Percentiles rank a stretch among this genome's conserved stretches.
phyloP scores from a whole-genome alignment of 176 grass and related monocot species.

The Luzula sylvatica region DNA sequence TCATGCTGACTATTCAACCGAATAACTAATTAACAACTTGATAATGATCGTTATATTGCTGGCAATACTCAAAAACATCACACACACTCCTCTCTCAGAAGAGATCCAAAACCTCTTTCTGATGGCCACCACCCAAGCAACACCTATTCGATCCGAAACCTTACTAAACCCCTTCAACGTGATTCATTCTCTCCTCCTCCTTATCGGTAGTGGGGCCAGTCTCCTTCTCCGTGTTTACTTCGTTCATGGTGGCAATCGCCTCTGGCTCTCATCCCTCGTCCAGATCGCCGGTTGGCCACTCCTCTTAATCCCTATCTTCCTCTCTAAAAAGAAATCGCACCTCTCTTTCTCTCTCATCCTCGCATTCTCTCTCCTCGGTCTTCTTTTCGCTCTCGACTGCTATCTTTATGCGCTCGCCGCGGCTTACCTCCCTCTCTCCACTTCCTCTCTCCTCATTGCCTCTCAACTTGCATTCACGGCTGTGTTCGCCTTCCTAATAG shows the following conservation, averaged over 20 bases:
- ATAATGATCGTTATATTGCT: too few relatives aligned
- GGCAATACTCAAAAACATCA: too few relatives aligned
- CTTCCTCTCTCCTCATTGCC: conserved; percentile 61
- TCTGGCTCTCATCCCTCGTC: conserved; percentile 46
- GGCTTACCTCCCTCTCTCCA: conserved; percentile 52
- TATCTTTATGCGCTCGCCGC: conserved; percentile 42
- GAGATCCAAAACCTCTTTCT: too few relatives aligned
- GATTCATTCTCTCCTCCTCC: conserved; percentile 37
- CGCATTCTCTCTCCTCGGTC: conserved; percentile 25
- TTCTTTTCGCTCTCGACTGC: conserved; percentile 31
- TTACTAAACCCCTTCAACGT: conserved; percentile 26
- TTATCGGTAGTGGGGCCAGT: conserved; percentile 35
- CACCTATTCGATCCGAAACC: conserved; percentile 9
- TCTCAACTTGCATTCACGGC: conserved; percentile 79
- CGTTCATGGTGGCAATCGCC: conserved; percentile 34
- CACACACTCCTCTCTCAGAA: too few relatives aligned
- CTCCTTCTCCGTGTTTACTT: conserved; percentile 76
- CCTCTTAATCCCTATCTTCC: conserved; percentile 32
- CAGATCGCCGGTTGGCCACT: conserved; percentile 58
- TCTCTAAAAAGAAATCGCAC: conserved; percentile 6
- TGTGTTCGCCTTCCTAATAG: conserved; percentile 50
- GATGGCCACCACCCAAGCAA: neutral
- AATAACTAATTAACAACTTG: too few relatives aligned
- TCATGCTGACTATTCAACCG: too few relatives aligned
- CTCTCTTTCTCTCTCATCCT: conserved; percentile 13